Evolutionary conservation across 345 rosid genomes (phyloP), one percentile per base, ranked within the genome.

Genomic region (Sapria himalayana): DNA sequence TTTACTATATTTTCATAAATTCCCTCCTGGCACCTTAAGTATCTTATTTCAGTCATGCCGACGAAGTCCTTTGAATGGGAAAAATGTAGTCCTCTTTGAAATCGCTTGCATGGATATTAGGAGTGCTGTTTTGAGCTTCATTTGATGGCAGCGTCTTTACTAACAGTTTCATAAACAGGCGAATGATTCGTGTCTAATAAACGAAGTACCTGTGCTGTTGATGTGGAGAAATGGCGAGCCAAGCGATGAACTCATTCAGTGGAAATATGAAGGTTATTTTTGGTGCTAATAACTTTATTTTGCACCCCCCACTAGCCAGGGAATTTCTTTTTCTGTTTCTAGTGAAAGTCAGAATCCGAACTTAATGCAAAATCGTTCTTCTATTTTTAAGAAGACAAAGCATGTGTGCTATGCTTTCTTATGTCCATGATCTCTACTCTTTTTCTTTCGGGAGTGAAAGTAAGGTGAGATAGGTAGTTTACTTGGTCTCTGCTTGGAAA

Each of bases 261-360:
- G 84, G 78, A 45, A 75, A 71, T 54, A 23, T 69, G 48, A 75
- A 71, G 74, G 85, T 44, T 20, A 27, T 14, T 4, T 21, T 23
- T 42, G 18, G 27, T 3, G 2, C 23, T 46, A n/a, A n/a, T n/a
- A n/a, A n/a, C 16, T 43, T 27, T 10, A 0, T 9, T 34, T 1
- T 6, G 7, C 14, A 32, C 27, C 52, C 43, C 22, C 13, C 7
- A n/a, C 2, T 13, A 17, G 7, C 22, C 25, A 9, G 9, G 3
- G 38, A 4, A 15, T 27, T 1, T 0, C 14, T 33, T 4, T 9
- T 19, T 14, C 34, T 29, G 4, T 33, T 12, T 9, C 14, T 6
- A 15, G 3, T 3, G 7, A 9, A 24, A 11, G 29, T 17, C 35
- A 7, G 16, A 19, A 39, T 32, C n/a, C n/a, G n/a, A n/a, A n/a